Percentiles rank a stretch among this genome's conserved stretches.
These are phyloP conservation scores for Sanghuangporus sanghuang DNA, from an alignment of 1,284 basidiomycete genomes.

Conservation along the genomic window DNA sequence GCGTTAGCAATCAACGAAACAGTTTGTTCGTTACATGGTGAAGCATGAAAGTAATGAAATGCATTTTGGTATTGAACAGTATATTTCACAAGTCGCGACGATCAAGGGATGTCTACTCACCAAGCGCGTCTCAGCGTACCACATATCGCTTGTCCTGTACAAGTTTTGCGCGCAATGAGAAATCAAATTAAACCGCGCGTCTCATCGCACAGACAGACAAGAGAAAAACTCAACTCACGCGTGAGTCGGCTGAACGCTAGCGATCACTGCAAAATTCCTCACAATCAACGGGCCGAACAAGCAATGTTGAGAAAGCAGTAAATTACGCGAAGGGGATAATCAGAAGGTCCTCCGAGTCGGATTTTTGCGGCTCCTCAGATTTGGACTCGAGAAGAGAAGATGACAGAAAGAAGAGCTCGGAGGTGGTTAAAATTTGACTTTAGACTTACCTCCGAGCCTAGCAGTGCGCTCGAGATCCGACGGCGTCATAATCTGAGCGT, in stretches of 20 bases:
- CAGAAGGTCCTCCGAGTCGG: not conserved
- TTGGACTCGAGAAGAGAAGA: not conserved
- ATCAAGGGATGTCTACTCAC: slow-evolving; percentile 33
- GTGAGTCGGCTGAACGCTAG: slow-evolving; percentile 57
- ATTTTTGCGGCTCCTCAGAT: not conserved
- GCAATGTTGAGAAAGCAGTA: not conserved
- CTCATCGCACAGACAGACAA: not conserved
- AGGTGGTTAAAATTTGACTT: not conserved
- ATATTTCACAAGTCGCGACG: not conserved
- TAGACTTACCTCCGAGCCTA: slow-evolving; percentile 34
- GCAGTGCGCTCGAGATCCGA: slow-evolving; percentile 40
- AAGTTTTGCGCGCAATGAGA: not conserved
- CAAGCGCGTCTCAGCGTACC: slow-evolving; percentile 78
- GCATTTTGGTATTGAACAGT: not conserved
- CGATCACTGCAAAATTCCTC: slow-evolving; percentile 34
- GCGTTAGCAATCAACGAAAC: not conserved
- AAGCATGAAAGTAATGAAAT: not conserved
- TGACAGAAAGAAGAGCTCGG: not conserved
- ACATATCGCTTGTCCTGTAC: slow-evolving; percentile 83
- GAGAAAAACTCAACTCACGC: slow-evolving; percentile 43
- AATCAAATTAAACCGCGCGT: not conserved
- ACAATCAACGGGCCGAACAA: not conserved
- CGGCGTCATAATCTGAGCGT: slow-evolving; percentile 45
- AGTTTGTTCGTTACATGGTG: not conserved
- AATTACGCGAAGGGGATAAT: not conserved